Evolutionary conservation across 2,329 filamentous ascomycete genomes (phyloP), one percentile per base, ranked within the genome.

Genomic region (Alternaria longipes): DNA sequence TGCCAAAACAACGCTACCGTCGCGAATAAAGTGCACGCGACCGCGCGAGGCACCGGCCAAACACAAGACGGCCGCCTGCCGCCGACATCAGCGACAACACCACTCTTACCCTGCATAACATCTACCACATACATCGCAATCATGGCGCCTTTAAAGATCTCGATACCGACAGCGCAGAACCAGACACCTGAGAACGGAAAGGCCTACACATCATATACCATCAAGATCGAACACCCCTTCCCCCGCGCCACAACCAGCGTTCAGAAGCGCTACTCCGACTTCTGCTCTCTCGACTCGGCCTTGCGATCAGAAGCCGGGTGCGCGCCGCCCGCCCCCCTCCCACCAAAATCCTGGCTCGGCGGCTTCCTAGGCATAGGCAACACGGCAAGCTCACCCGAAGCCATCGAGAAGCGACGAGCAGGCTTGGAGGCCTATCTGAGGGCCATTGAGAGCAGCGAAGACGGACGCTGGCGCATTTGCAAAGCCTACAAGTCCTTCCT

Each of bases 261-360:
- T 5, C 88, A 89, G 72, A 94, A 94, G 79, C 90, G 92, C 71
- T 96, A 94, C 83, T 92, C 89, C 54, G 92, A 95, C 75, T 95
- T 95, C 74, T 82, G 83, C 56, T 77, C 83, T 47, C 87, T 96
- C 16, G 87, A 95, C 80, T 78, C 82, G 30, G 80, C 85, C 4
- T 84, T 96, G 8, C 83, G 84, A 20, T 81, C 84, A 41, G 82
- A 87, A 51, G 85, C 89, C 58, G 88, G 88, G 69, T 74, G 82
- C 22, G 78, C 90, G 20, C 91, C 92, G 8, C 92, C 92, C 0
- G 82, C 83, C 1, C 81, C 90, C 0, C 83, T 94, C 2, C 92
- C 92, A 1, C 81, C 81, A 14, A 95, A 95, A 76, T 88, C 89
- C 47, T 95, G 91, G 91, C 87, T 94, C 74, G 87, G 89, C 16